Percentiles rank a stretch among this genome's conserved stretches.
Evolutionary conservation across 768 basidiomycete species (phyloP).

Genomic region (Auricularia cornea): DNA sequence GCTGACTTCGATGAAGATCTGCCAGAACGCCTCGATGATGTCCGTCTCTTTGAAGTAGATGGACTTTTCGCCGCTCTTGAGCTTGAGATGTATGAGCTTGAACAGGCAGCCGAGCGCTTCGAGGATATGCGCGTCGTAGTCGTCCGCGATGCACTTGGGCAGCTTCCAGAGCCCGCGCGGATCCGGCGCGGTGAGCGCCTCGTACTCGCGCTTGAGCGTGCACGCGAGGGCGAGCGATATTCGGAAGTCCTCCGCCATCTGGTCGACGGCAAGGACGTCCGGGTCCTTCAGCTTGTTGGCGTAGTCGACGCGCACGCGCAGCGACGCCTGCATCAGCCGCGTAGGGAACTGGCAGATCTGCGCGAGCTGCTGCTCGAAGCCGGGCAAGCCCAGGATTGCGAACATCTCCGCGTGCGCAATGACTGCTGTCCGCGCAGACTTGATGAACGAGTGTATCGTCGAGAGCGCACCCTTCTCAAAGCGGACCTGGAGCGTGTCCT

Average conservation of each 20-base stretch:
- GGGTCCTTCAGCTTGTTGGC: slow-evolving; percentile 83
- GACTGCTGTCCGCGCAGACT: slow-evolving; percentile 78
- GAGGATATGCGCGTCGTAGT: slow-evolving; percentile 84
- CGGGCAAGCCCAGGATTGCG: slow-evolving; percentile 82
- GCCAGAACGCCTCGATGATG: slow-evolving; percentile 94
- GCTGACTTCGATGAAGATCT: slow-evolving; percentile 88
- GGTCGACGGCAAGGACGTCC: slow-evolving; percentile 84
- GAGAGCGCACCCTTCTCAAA: slow-evolving; percentile 87
- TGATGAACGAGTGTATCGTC: slow-evolving; percentile 80
- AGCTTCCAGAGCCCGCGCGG: slow-evolving; percentile 81
- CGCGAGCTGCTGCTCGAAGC: slow-evolving; percentile 81
- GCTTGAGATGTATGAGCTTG: slow-evolving; percentile 88
- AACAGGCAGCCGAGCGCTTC: slow-evolving; percentile 87
- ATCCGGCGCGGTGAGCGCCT: slow-evolving; percentile 84
- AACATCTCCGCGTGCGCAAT: slow-evolving; percentile 70
- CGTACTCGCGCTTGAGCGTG: slow-evolving; percentile 90
- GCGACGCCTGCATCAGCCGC: slow-evolving; percentile 82
- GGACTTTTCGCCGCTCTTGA: slow-evolving; percentile 85
- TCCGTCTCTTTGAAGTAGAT: slow-evolving; percentile 98
- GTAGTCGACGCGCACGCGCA: slow-evolving; percentile 84
- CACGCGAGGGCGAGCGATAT: slow-evolving; percentile 87
- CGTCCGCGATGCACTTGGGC: slow-evolving; percentile 79
- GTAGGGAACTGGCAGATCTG: slow-evolving; percentile 95
- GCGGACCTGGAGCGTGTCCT: slow-evolving; percentile 90
- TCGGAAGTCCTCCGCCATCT: slow-evolving; percentile 88